phyloP scores from a whole-genome alignment of 805 yeast genomes.

The Ogataea glucozyma region DNA sequence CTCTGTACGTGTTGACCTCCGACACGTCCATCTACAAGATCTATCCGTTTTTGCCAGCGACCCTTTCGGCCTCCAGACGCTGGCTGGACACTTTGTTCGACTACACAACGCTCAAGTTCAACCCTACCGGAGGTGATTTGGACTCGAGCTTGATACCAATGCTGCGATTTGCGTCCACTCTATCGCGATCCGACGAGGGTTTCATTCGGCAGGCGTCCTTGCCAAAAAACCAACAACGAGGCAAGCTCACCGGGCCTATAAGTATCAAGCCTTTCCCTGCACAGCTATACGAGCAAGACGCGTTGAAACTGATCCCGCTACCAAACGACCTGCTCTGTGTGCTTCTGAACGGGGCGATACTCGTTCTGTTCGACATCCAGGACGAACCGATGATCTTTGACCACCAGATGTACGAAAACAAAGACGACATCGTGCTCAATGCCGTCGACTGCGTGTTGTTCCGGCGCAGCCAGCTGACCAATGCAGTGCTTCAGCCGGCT shows the following conservation, averaged over 20 bases:
- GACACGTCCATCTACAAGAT: slow-evolving; percentile 63
- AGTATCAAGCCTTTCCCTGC: slow-evolving; percentile 56
- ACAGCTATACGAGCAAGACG: slow-evolving; percentile 47
- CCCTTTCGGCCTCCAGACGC: slow-evolving; percentile 38
- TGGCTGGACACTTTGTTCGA: slow-evolving; percentile 34
- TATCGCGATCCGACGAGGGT: slow-evolving; percentile 19
- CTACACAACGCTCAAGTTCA: slow-evolving; percentile 24
- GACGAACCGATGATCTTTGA: slow-evolving; percentile 30
- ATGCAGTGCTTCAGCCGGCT: slow-evolving; percentile 25
- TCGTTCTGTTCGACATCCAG: slow-evolving; percentile 25
- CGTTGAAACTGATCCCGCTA: slow-evolving; percentile 31
- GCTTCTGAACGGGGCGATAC: slow-evolving; percentile 23
- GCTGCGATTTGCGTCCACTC: slow-evolving; percentile 28
- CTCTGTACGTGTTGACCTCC: slow-evolving; percentile 51
- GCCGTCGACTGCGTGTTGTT: slow-evolving; percentile 20
- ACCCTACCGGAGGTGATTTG: slow-evolving; percentile 22
- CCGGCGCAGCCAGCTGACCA: slow-evolving; percentile 6
- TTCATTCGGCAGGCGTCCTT: slow-evolving; percentile 11
- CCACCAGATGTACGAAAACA: slow-evolving; percentile 11
- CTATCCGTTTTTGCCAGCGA: slow-evolving; percentile 63
- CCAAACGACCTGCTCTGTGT: slow-evolving; percentile 29
- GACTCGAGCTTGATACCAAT: slow-evolving; percentile 18
- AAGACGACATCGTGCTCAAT: slow-evolving; percentile 4
- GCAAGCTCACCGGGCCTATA: slow-evolving; percentile 49
- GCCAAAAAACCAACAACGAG: slow-evolving; percentile 23